Conservation (phyloP, 139 green algal species). For the Volvox africanus region DNA sequence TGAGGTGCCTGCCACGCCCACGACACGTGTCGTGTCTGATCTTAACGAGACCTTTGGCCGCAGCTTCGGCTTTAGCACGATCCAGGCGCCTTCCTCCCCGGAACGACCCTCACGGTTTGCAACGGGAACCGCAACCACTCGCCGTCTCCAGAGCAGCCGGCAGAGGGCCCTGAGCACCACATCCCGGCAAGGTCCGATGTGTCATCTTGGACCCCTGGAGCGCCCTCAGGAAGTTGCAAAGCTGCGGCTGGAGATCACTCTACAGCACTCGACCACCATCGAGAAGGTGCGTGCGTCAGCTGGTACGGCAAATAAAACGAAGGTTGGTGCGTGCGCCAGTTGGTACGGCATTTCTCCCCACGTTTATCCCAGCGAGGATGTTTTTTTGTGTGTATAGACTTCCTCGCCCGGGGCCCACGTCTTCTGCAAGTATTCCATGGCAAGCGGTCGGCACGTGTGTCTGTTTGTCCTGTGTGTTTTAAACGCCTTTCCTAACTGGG, state of each 20-base stretch:
- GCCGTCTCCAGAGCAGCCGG: not conserved
- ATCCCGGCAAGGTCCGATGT: not conserved
- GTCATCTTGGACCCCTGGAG: not conserved
- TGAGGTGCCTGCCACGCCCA: not conserved
- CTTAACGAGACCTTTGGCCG: not conserved
- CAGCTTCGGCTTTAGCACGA: not conserved
- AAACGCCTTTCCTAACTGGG: no score
- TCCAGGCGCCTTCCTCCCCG: not conserved
- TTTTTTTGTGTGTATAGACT: no score
- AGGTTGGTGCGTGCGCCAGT: no score
- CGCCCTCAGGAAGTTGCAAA: not conserved
- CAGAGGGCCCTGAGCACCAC: not conserved
- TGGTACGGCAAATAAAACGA: no score
- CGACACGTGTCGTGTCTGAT: not conserved
- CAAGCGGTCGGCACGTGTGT: no score
- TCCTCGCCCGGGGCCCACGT: no score
- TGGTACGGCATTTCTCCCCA: no score
- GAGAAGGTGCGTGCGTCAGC: constrained; percentile 15
- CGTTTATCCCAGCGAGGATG: no score
- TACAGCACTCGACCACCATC: constrained; percentile 18
- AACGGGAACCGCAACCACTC: not conserved
- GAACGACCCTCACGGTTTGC: not conserved
- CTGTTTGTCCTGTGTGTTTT: no score
- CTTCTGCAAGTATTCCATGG: no score
- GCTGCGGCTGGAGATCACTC: constrained; percentile 29